Conservation (phyloP, 176 grass and related monocot species). For the Triticum timopheevii region DNA sequence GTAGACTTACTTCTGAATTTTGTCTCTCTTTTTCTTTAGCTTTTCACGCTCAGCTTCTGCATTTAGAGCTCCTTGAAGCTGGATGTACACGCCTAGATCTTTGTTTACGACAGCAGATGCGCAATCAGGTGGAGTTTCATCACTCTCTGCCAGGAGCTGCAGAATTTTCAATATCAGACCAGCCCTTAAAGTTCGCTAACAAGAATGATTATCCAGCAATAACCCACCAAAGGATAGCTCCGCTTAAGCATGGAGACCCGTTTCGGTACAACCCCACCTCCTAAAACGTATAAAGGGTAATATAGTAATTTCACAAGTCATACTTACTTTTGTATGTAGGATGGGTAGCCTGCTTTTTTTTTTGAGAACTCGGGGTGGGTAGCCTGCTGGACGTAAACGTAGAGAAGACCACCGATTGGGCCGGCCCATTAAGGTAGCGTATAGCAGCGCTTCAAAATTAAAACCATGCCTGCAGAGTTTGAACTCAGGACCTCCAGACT, state of each 20-base stretch:
- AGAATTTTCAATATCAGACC: constrained; percentile 14
- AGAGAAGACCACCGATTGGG: too few relatives aligned
- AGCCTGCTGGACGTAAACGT: too few relatives aligned
- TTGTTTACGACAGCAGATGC: constrained; percentile 78
- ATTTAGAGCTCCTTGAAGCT: constrained; percentile 87
- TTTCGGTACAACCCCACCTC: too few relatives aligned
- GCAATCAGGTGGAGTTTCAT: constrained; percentile 61
- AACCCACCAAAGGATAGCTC: not conserved
- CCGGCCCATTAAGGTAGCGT: too few relatives aligned
- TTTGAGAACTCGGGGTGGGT: too few relatives aligned
- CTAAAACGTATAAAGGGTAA: too few relatives aligned
- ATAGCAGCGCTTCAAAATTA: too few relatives aligned
- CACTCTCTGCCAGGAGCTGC: constrained; percentile 56
- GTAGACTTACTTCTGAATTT: constrained; percentile 63
- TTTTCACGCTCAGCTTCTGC: constrained; percentile 72
- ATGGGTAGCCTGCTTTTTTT: too few relatives aligned
- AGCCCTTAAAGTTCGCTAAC: not conserved
- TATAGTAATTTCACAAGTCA: too few relatives aligned
- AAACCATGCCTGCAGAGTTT: too few relatives aligned
- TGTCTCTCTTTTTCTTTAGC: constrained; percentile 71
- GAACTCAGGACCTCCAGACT: too few relatives aligned
- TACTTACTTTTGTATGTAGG: too few relatives aligned
- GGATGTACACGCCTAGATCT: constrained; percentile 75
- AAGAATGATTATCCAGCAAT: not conserved
- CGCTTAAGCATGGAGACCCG: not conserved